These are phyloP conservation scores for Rhypophila decipiens DNA, from an alignment of 495 filamentous ascomycete species.

Conservation along the genomic window DNA sequence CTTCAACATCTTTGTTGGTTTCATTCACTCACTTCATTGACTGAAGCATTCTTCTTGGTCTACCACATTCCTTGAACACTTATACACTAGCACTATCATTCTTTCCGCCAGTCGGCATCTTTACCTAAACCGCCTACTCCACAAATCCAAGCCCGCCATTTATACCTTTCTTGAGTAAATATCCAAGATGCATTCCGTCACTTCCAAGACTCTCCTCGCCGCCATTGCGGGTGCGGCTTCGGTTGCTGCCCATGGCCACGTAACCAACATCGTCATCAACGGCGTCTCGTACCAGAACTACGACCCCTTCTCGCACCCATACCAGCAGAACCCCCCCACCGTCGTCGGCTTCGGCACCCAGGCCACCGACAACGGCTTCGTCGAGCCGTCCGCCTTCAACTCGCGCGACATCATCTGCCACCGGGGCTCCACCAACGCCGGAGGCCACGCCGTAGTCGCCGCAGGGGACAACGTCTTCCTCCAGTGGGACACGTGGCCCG, in stretches of 20 bases:
- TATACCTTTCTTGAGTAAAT: too few species aligned
- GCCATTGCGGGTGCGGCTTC: slow-evolving; percentile 45
- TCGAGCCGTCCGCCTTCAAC: slow-evolving; percentile 39
- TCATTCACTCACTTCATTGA: slow-evolving; percentile 26
- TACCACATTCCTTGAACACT: slow-evolving; percentile 5
- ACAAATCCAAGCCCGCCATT: too few species aligned
- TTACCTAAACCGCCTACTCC: too few species aligned
- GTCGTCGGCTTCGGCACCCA: slow-evolving; percentile 50
- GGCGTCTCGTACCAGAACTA: slow-evolving; percentile 41
- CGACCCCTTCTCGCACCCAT: slow-evolving; percentile 33
- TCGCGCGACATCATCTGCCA: slow-evolving; percentile 49
- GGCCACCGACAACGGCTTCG: slow-evolving; percentile 55
- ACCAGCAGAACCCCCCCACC: slow-evolving; percentile 37
- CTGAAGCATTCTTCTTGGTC: slow-evolving; percentile 21
- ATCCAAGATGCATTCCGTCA: slow-evolving; percentile 23
- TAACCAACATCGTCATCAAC: slow-evolving; percentile 53
- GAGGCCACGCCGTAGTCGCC: slow-evolving; percentile 32
- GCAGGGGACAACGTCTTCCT: slow-evolving; percentile 38
- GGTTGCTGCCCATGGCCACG: slow-evolving; percentile 57
- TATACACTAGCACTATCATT: slow-evolving; percentile 8
- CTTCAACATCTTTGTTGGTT: slow-evolving; percentile 16
- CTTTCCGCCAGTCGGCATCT: slow-evolving; percentile 18
- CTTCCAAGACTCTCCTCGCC: slow-evolving; percentile 23
- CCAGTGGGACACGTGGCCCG: slow-evolving; percentile 47
- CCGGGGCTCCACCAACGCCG: slow-evolving; percentile 30